These are phyloP conservation scores for Nidularia pulvinata DNA, from an alignment of 768 basidiomycete species.

Conservation along the genomic window DNA sequence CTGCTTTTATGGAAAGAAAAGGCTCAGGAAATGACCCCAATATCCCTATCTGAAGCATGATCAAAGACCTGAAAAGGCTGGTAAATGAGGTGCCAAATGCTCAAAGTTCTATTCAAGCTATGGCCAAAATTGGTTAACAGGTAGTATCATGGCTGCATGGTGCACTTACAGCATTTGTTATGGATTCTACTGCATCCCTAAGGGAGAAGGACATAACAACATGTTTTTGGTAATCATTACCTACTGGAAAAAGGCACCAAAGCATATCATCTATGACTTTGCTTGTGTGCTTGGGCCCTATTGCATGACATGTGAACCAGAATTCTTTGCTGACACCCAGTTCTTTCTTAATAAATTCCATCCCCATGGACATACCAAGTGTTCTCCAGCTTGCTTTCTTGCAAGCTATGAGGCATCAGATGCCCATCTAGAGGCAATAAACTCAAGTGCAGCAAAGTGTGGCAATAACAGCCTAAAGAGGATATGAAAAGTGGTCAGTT, in stretches of 20 bases:
- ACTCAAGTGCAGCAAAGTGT: background rate
- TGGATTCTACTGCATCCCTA: background rate
- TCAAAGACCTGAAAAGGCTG: background rate
- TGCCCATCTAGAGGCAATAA: background rate
- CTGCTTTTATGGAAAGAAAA: background rate
- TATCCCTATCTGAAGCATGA: background rate
- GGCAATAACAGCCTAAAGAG: background rate
- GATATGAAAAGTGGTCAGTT: background rate
- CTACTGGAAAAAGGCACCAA: background rate
- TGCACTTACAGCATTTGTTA: background rate
- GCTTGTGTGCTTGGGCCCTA: background rate
- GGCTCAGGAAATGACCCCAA: background rate
- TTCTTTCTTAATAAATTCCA: background rate
- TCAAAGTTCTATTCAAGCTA: background rate
- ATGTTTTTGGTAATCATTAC: background rate
- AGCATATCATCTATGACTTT: background rate
- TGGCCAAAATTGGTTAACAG: background rate
- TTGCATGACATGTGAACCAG: background rate
- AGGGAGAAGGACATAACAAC: background rate
- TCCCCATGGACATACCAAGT: background rate
- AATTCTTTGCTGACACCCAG: background rate
- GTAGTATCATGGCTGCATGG: background rate
- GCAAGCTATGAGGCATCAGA: background rate
- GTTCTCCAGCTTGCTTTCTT: background rate
- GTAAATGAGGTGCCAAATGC: background rate